Conservation (phyloP, 2,329 filamentous ascomycete genomes). For the Tolypocladium tundrense region DNA sequence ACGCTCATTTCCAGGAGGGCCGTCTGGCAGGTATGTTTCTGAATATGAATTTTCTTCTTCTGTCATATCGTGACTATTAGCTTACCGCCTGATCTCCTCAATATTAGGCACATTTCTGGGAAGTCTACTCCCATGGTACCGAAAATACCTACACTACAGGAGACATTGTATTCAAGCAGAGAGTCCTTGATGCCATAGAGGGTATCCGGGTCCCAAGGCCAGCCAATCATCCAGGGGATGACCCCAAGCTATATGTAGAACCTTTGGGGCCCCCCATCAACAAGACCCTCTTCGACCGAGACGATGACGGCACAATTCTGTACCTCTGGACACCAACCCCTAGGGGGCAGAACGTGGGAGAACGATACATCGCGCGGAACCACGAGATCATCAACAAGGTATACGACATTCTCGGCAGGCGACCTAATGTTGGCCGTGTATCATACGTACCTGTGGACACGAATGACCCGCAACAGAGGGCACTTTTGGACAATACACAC, state of each 20-base stretch:
- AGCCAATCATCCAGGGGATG: background rate
- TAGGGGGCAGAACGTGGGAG: background rate
- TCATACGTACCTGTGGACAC: background rate
- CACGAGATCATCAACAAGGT: background rate
- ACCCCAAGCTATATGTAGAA: background rate
- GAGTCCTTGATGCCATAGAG: background rate
- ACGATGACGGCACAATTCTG: background rate
- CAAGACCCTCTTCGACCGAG: background rate
- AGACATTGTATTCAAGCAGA: background rate
- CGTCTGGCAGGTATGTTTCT: background rate
- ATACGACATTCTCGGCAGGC: background rate
- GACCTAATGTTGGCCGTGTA: background rate
- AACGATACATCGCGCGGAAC: background rate
- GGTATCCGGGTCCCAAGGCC: background rate
- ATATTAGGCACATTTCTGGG: background rate
- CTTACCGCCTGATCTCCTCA: background rate
- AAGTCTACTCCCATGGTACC: background rate
- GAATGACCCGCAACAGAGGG: background rate
- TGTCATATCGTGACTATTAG: background rate
- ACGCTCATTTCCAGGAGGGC: background rate
- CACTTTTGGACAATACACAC: background rate
- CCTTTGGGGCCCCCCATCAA: background rate
- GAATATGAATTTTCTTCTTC: background rate
- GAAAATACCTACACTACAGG: background rate
- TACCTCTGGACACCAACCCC: background rate